A percentile compares a stretch with the other conserved stretches of the same genome.
These are phyloP conservation scores for Chlorella sorokiniana DNA, from an alignment of 139 green algal genomes.

Conservation along the genomic window DNA sequence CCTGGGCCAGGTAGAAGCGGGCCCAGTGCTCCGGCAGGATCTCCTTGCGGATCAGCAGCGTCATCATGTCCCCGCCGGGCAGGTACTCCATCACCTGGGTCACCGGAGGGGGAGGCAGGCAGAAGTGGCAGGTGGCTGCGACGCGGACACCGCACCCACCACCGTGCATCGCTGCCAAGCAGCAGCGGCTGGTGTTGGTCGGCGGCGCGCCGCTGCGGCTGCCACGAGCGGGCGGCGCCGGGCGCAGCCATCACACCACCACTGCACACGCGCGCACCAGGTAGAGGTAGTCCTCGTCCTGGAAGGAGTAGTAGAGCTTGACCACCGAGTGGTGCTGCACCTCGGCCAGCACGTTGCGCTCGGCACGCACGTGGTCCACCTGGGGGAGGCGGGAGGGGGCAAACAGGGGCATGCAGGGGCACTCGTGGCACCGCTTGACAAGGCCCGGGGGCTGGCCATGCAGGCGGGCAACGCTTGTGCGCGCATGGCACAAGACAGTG, in stretches of 20 bases:
- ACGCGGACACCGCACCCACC: too few species aligned
- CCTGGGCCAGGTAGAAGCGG: slow-evolving; percentile 47
- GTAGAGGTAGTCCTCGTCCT: slow-evolving; percentile 96
- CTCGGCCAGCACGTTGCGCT: slow-evolving; percentile 95
- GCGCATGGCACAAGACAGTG: too few species aligned
- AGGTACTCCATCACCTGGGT: slow-evolving; percentile 93
- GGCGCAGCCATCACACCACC: too few species aligned
- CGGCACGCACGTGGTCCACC: slow-evolving; percentile 94
- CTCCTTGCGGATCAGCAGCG: slow-evolving; percentile 97
- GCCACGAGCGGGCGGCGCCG: too few species aligned
- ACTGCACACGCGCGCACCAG: slow-evolving; percentile 57
- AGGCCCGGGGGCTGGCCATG: too few species aligned
- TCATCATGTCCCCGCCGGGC: slow-evolving; percentile 97
- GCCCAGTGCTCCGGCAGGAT: slow-evolving; percentile 82
- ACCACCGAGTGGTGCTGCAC: slow-evolving; percentile 85
- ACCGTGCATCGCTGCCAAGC: too few species aligned
- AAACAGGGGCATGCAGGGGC: too few species aligned
- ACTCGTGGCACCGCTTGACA: too few species aligned
- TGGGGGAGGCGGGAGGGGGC: slow-evolving; percentile 28
- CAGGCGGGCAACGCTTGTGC: too few species aligned
- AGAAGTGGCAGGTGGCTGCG: too few species aligned
- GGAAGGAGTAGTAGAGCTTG: slow-evolving; percentile 94
- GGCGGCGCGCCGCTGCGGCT: too few species aligned
- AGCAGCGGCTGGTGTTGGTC: too few species aligned
- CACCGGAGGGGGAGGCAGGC: not conserved